phyloP scores from a whole-genome alignment of 2,329 filamentous ascomycete species.

The Colletotrichum lupini region DNA sequence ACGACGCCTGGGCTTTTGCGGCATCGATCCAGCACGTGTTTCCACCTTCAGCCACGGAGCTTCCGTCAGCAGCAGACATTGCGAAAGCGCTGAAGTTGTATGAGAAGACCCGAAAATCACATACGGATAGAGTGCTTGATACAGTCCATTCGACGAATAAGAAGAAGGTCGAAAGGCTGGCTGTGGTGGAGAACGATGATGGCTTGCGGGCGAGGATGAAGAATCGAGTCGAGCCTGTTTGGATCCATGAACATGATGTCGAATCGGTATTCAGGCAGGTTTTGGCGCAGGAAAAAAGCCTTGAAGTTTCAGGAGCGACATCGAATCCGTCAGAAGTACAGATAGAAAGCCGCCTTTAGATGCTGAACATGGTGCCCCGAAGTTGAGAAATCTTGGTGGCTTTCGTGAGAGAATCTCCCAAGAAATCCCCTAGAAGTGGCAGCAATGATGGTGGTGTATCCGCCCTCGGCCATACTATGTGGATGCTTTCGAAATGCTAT shows the following conservation, averaged over 20 bases:
- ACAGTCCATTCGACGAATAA: slow-evolving; percentile 47
- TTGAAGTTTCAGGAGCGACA: background rate
- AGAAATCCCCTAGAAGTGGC: background rate
- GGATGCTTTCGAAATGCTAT: background rate
- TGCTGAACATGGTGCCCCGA: no score
- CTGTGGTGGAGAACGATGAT: slow-evolving; percentile 48
- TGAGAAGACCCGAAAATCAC: slow-evolving; percentile 53
- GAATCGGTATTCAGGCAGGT: slow-evolving; percentile 45
- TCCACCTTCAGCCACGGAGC: slow-evolving; percentile 23
- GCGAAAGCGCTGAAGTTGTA: slow-evolving; percentile 50
- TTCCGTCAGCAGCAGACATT: slow-evolving; percentile 38
- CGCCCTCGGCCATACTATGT: background rate
- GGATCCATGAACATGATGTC: slow-evolving; percentile 61
- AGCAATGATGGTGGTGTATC: background rate
- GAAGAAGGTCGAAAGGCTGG: slow-evolving; percentile 40
- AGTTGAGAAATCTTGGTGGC: background rate
- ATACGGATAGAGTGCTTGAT: slow-evolving; percentile 49
- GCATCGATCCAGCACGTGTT: slow-evolving; percentile 51
- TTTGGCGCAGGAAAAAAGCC: background rate
- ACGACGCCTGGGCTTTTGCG: slow-evolving; percentile 55
- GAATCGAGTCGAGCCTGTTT: slow-evolving; percentile 49
- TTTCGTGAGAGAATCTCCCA: background rate
- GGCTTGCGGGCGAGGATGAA: slow-evolving; percentile 48
- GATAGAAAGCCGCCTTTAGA: slow-evolving; percentile 23
- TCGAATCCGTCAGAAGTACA: background rate